Percentiles rank a stretch among this genome's conserved stretches.
phyloP scores from a whole-genome alignment of 2,329 filamentous ascomycete species.

The Apiospora kogelbergensis region DNA sequence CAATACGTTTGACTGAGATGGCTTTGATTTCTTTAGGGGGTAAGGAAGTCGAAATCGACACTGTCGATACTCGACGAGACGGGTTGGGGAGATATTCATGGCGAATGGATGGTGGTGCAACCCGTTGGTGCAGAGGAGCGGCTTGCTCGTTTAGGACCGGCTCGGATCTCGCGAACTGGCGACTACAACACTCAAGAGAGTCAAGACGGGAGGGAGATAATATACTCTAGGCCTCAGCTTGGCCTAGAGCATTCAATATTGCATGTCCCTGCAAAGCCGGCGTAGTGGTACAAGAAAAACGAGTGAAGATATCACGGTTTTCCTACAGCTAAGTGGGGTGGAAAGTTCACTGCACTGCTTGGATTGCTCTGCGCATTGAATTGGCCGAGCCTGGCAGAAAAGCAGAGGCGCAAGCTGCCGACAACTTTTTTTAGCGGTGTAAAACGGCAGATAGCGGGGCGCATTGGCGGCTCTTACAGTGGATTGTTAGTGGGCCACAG shows the following conservation, averaged over 20 bases:
- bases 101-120: conserved; percentile 18
- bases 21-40: conserved; percentile 78
- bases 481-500: neutral
- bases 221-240: conserved; percentile 11
- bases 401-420: neutral
- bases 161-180: neutral
- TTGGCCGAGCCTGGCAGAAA: neutral
- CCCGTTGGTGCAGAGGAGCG: neutral
- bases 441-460: conserved; percentile 34
- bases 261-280: conserved; percentile 10
- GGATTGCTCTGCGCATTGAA: neutral
- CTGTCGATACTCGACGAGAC: conserved; percentile 79
- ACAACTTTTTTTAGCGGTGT: conserved; percentile 49
- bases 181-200: neutral
- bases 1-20: conserved; percentile 90
- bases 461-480: neutral
- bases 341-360: neutral
- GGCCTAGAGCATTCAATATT: conserved; percentile 12
- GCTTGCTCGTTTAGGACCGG: neutral
- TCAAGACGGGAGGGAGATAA: neutral
- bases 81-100: conserved; percentile 76
- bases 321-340: conserved; percentile 9
- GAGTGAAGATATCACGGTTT: conserved; percentile 1
- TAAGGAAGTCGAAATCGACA: conserved; percentile 87
- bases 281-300: neutral